Evolutionary conservation across 164 flowering plant genomes (phyloP).

Genomic region (Vitis riparia): DNA sequence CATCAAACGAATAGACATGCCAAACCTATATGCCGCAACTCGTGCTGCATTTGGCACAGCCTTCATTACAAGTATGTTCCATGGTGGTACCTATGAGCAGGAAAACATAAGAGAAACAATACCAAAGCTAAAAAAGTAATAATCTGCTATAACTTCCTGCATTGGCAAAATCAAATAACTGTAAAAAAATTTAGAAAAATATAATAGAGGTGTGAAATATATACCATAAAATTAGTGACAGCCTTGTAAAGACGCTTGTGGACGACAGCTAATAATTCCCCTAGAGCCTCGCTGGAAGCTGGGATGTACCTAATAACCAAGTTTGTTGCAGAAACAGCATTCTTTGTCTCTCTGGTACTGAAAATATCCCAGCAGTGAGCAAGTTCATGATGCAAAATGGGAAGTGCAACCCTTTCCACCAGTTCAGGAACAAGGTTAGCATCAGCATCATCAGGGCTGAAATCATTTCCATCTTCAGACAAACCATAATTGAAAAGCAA

Average conservation of each 20-base stretch:
- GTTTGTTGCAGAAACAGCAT: slow-evolving; percentile 77
- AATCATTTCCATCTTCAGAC: slow-evolving; percentile 54
- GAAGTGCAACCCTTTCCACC: slow-evolving; percentile 88
- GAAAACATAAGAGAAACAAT: slow-evolving; percentile 1
- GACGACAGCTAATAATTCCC: slow-evolving; percentile 61
- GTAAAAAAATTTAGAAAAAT: too few relatives aligned
- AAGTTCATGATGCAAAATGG: slow-evolving; percentile 84
- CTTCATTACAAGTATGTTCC: slow-evolving; percentile 66
- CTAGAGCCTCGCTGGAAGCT: slow-evolving; percentile 64
- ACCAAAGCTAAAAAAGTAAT: slow-evolving; percentile 4
- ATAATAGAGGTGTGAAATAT: not conserved
- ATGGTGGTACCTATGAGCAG: slow-evolving; percentile 70
- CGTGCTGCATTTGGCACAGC: slow-evolving; percentile 85
- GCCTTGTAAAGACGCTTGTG: slow-evolving; percentile 74
- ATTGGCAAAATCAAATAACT: too few relatives aligned
- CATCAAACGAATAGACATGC: slow-evolving; percentile 77
- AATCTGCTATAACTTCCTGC: too few relatives aligned
- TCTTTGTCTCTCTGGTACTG: slow-evolving; percentile 70
- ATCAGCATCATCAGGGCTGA: slow-evolving; percentile 69
- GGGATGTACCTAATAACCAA: slow-evolving; percentile 67
- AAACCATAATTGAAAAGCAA: slow-evolving; percentile 77
- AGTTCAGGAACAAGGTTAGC: slow-evolving; percentile 79
- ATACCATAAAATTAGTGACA: slow-evolving; percentile 63
- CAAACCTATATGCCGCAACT: slow-evolving; percentile 87
- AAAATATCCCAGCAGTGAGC: slow-evolving; percentile 90